These are phyloP conservation scores for Eucalyptus pauciflora DNA, from an alignment of 345 rosid species.

Conservation along the genomic window DNA sequence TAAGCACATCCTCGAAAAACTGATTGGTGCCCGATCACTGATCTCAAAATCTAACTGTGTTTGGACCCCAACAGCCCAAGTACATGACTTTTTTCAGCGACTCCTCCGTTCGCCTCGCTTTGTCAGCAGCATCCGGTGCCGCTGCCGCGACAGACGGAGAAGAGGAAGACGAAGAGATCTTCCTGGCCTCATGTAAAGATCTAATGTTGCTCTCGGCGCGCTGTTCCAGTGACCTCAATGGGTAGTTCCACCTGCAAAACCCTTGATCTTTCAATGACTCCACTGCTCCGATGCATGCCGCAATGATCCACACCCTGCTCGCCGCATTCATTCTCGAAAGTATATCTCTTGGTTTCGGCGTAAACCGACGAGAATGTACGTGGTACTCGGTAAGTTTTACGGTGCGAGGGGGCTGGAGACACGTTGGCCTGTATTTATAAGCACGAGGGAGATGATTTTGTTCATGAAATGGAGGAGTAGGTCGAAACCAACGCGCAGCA, in stretches of 20 bases:
- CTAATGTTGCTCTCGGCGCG: conserved; percentile 5
- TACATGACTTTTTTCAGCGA: conserved; percentile 11
- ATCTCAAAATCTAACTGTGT: neutral
- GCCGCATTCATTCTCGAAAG: neutral
- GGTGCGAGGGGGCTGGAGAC: neutral
- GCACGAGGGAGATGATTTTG: neutral
- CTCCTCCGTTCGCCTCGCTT: conserved; percentile 5
- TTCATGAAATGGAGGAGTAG: neutral
- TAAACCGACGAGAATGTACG: neutral
- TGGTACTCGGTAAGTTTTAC: neutral
- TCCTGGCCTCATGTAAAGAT: conserved; percentile 28
- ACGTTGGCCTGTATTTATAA: neutral
- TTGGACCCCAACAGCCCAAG: conserved; percentile 13
- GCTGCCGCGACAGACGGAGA: conserved; percentile 12
- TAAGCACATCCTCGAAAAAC: neutral
- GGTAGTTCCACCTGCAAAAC: conserved; percentile 12
- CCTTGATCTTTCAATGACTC: conserved; percentile 12
- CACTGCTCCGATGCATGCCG: neutral
- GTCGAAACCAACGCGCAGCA: neutral
- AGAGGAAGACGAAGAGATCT: conserved; percentile 2
- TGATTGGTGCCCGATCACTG: neutral
- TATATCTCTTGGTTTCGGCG: neutral
- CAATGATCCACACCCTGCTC: neutral
- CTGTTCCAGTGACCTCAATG: neutral
- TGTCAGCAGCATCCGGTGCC: neutral